A percentile compares a stretch with the other conserved stretches of the same genome.
phyloP scores from a whole-genome alignment of 352 stramenopile genomes.

The Pythium brachiatum region DNA sequence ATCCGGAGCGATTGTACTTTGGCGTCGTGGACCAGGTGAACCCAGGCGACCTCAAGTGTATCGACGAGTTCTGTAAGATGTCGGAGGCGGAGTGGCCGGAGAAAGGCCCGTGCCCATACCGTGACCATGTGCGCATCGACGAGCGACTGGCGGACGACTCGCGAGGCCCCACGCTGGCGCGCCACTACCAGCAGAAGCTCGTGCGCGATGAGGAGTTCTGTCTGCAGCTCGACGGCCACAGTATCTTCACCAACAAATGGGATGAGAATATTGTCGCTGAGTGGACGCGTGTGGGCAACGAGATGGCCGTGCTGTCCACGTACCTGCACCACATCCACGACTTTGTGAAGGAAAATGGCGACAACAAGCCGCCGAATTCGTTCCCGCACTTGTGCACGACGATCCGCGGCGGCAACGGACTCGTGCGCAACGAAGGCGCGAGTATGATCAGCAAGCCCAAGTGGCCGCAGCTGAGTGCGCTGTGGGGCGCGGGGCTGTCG shows the following conservation, averaged over 20 bases:
- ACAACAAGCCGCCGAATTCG: slow-evolving; percentile 57
- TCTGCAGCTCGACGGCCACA: slow-evolving; percentile 81
- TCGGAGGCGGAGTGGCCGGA: slow-evolving; percentile 59
- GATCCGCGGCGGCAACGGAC: slow-evolving; percentile 56
- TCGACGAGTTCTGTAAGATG: slow-evolving; percentile 82
- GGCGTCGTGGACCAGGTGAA: slow-evolving; percentile 85
- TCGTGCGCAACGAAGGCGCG: slow-evolving; percentile 70
- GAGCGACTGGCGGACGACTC: slow-evolving; percentile 65
- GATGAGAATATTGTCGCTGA: slow-evolving; percentile 73
- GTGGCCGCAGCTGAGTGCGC: slow-evolving; percentile 63
- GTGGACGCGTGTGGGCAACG: slow-evolving; percentile 73
- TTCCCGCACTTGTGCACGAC: slow-evolving; percentile 79
- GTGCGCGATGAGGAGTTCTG: slow-evolving; percentile 78
- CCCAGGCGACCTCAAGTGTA: slow-evolving; percentile 56
- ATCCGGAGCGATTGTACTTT: slow-evolving; percentile 75
- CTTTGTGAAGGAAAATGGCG: slow-evolving; percentile 74
- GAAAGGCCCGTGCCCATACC: slow-evolving; percentile 61
- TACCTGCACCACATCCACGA: slow-evolving; percentile 84
- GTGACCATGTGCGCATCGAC: slow-evolving; percentile 69
- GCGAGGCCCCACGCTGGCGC: slow-evolving; percentile 69
- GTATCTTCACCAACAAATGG: slow-evolving; percentile 85
- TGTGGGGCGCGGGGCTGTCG: slow-evolving; percentile 79
- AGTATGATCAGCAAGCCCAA: slow-evolving; percentile 78
- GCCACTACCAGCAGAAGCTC: slow-evolving; percentile 79
- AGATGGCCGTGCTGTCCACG: slow-evolving; percentile 81